Conservation (phyloP, 2,329 filamentous ascomycete species). For the Aspergillus persii region DNA sequence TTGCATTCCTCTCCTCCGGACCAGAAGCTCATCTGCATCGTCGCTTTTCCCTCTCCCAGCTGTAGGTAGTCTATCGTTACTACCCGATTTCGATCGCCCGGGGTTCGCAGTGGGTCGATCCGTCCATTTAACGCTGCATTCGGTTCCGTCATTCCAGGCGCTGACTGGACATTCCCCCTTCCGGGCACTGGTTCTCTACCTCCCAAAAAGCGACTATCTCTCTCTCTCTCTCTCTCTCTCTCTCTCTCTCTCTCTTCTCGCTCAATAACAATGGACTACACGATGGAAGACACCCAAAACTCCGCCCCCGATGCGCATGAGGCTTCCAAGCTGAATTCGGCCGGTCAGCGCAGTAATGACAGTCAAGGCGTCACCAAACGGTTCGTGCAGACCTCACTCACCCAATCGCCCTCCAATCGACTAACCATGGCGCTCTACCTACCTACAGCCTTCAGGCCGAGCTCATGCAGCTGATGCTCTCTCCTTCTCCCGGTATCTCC, state of each 20-base stretch:
- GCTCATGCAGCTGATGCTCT: constrained; percentile 97
- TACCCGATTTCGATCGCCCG: constrained; percentile 17
- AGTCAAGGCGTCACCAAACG: constrained; percentile 75
- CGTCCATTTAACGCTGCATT: constrained; percentile 19
- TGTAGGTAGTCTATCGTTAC: neutral
- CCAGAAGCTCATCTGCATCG: too few species aligned
- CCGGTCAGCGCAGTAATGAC: constrained; percentile 59
- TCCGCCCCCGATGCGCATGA: constrained; percentile 62
- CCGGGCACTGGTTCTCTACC: constrained; percentile 12
- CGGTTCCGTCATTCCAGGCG: constrained; percentile 33
- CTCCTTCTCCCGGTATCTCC: constrained; percentile 86
- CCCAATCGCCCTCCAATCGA: neutral
- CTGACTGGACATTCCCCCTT: constrained; percentile 22
- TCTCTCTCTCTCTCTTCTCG: neutral
- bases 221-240: constrained; percentile 1
- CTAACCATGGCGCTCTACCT: neutral
- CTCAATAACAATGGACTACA: constrained; percentile 50
- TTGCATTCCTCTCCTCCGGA: neutral
- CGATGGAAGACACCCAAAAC: constrained; percentile 65
- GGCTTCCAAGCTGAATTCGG: constrained; percentile 59
- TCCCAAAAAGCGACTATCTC: neutral
- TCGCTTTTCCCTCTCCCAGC: too few species aligned
- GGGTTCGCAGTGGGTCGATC: constrained; percentile 21
- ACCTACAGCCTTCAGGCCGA: constrained; percentile 80
- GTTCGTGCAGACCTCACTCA: constrained; percentile 44